These are phyloP conservation scores for Alternaria infectoria DNA, from an alignment of 2,329 filamentous ascomycete species.

Conservation along the genomic window DNA sequence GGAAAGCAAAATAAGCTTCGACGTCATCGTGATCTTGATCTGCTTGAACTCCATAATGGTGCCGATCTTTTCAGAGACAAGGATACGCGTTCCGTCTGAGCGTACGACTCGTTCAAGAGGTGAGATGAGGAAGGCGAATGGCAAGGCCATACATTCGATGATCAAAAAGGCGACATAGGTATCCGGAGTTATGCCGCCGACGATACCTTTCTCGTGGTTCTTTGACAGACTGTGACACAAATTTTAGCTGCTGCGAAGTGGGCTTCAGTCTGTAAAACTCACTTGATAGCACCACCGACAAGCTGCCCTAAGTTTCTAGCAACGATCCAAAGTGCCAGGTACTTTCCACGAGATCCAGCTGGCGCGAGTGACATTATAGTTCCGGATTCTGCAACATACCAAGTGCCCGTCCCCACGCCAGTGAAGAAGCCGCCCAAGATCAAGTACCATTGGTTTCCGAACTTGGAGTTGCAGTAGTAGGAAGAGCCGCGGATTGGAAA, in stretches of 20 bases:
- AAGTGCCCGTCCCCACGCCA: constrained; percentile 49
- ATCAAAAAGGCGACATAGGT: constrained; percentile 58
- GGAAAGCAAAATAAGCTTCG: constrained; percentile 49
- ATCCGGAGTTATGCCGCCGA: constrained; percentile 52
- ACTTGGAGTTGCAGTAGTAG: constrained; percentile 59
- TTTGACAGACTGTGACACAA: constrained; percentile 23
- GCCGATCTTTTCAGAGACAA: constrained; percentile 50
- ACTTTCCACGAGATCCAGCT: constrained; percentile 55
- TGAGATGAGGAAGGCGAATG: constrained; percentile 55
- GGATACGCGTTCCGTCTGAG: constrained; percentile 54
- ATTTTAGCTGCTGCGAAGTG: not conserved
- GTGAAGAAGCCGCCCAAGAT: constrained; percentile 31
- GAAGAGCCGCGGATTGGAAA: constrained; percentile 57
- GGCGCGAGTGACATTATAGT: constrained; percentile 58
- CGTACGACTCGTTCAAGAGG: constrained; percentile 55
- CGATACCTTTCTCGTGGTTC: constrained; percentile 33
- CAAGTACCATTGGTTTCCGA: constrained; percentile 57
- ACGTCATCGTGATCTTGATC: constrained; percentile 47
- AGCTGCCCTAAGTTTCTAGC: constrained; percentile 56
- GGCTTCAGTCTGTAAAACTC: not conserved
- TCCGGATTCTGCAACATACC: constrained; percentile 59
- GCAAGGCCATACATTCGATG: constrained; percentile 55
- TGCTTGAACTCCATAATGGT: constrained; percentile 51
- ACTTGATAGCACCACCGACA: constrained; percentile 55
- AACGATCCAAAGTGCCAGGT: constrained; percentile 57